These are phyloP conservation scores for Pythium graminicola DNA, from an alignment of 352 stramenopile species.

Conservation along the genomic window DNA sequence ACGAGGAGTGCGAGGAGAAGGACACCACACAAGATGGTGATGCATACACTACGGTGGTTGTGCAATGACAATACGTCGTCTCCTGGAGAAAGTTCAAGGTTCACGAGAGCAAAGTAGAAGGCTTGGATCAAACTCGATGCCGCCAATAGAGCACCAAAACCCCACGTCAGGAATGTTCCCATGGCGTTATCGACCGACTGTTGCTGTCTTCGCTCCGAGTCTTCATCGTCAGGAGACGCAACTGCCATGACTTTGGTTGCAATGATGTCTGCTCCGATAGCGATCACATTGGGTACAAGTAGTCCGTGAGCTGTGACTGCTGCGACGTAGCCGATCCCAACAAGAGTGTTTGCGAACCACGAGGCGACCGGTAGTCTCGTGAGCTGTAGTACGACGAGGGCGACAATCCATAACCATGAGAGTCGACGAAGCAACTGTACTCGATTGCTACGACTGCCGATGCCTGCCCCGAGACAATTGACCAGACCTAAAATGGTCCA, in stretches of 20 bases:
- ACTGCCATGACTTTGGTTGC: conserved; percentile 8
- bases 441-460: conserved; percentile 43
- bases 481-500: conserved; percentile 49
- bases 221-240: neutral
- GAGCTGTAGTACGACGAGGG: conserved; percentile 41
- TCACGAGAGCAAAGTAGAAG: conserved; percentile 48
- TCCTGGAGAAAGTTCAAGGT: conserved; percentile 17
- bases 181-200: conserved; percentile 11
- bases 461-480: conserved; percentile 42
- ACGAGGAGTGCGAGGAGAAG: conserved; percentile 34
- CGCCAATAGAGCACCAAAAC: conserved; percentile 36
- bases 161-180: conserved; percentile 28
- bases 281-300: conserved; percentile 45
- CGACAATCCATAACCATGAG: conserved; percentile 37
- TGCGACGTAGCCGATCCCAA: conserved; percentile 33
- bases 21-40: conserved; percentile 24
- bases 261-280: conserved; percentile 31
- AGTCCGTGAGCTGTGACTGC: conserved; percentile 42
- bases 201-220: conserved; percentile 1
- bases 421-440: conserved; percentile 35
- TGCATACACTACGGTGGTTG: conserved; percentile 30
- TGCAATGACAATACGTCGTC: conserved; percentile 10
- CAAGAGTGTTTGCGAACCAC: conserved; percentile 26
- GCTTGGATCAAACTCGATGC: conserved; percentile 43
- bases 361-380: conserved; percentile 24